These are phyloP conservation scores for Colletotrichum simmondsii DNA, from an alignment of 2,329 filamentous ascomycete genomes.

Conservation along the genomic window DNA sequence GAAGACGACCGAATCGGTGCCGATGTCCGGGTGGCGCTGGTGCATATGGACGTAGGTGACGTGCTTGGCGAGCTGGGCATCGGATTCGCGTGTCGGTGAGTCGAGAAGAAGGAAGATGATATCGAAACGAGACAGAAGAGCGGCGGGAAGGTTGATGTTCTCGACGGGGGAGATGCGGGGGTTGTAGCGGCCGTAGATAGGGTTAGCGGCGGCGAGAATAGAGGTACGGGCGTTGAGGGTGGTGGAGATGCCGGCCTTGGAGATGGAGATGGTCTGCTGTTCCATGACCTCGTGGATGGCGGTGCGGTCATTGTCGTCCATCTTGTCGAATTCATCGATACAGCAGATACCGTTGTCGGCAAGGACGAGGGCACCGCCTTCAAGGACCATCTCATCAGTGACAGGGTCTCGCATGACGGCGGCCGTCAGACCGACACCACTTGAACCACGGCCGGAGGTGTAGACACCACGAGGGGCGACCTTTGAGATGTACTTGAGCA, in stretches of 20 bases:
- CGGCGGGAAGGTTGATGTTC: slow-evolving; percentile 99
- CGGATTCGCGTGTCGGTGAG: slow-evolving; percentile 87
- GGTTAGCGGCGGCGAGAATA: slow-evolving; percentile 95
- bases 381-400: slow-evolving; percentile 86
- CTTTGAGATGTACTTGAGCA: slow-evolving; percentile 98
- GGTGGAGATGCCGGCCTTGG: slow-evolving; percentile 76
- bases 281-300: slow-evolving; percentile 92
- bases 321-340: slow-evolving; percentile 90
- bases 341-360: slow-evolving; percentile 88
- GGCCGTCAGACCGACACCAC: slow-evolving; percentile 83
- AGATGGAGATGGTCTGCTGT: slow-evolving; percentile 87
- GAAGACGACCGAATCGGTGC: slow-evolving; percentile 76
- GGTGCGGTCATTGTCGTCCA: slow-evolving; percentile 85
- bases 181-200: slow-evolving; percentile 97
- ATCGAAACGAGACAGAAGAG: slow-evolving; percentile 95
- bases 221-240: slow-evolving; percentile 96
- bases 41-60: slow-evolving; percentile 98
- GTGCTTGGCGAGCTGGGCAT: slow-evolving; percentile 94
- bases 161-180: slow-evolving; percentile 96
- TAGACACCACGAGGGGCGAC: slow-evolving; percentile 93
- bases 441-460: slow-evolving; percentile 83
- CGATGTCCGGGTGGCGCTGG: slow-evolving; percentile 86
- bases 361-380: slow-evolving; percentile 82
- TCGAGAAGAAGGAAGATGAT: slow-evolving; percentile 97
- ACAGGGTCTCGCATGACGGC: slow-evolving; percentile 87